Conservation (phyloP, 192 early-diverging fungal species). For the Backusella morwellensis region DNA sequence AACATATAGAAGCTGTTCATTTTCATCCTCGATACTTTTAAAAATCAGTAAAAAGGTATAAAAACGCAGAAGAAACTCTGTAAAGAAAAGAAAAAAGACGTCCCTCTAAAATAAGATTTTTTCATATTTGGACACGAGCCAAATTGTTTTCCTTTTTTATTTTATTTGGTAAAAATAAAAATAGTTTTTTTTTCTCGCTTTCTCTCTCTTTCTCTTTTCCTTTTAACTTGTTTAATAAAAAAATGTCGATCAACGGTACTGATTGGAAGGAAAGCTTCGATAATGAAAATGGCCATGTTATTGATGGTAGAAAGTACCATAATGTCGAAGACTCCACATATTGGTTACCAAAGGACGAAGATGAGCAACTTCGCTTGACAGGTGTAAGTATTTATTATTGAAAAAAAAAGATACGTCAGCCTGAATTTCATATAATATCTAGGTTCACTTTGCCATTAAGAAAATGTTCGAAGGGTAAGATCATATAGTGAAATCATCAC, state of each 20-base stretch:
- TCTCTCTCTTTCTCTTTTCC: neutral
- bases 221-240: neutral
- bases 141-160: neutral
- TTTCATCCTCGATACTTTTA: neutral
- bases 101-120: neutral
- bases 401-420: neutral
- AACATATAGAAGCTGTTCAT: neutral
- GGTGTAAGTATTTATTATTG: neutral
- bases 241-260: neutral
- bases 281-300: neutral
- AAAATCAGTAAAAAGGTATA: neutral
- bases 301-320: conserved; percentile 14
- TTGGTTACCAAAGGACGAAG: conserved; percentile 23
- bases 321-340: conserved; percentile 8
- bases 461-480: conserved; percentile 17
- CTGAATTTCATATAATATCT: neutral
- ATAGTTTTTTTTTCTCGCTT: neutral
- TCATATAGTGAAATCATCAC: neutral
- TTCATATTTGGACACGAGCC: neutral
- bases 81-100: neutral
- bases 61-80: neutral
- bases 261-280: neutral
- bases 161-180: neutral
- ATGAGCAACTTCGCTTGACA: conserved; percentile 25
- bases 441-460: conserved; percentile 32